These are phyloP conservation scores for Claviceps quebecensis DNA, from an alignment of 2,329 filamentous ascomycete species.

Conservation along the genomic window DNA sequence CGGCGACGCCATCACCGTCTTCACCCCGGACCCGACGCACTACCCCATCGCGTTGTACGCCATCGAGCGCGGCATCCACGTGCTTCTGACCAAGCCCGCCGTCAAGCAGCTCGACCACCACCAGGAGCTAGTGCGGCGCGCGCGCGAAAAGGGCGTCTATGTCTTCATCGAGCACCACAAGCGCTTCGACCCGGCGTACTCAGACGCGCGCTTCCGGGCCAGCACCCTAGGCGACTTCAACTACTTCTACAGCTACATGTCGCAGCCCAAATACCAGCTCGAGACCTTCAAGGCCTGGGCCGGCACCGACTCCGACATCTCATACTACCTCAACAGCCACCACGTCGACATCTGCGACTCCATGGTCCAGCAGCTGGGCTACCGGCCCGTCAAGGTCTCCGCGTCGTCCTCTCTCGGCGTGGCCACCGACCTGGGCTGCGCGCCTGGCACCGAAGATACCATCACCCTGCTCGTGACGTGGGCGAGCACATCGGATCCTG, in stretches of 20 bases:
- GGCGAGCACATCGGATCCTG: slow-evolving; percentile 55
- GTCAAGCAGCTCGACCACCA: slow-evolving; percentile 76
- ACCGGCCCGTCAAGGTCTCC: slow-evolving; percentile 63
- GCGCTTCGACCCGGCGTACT: slow-evolving; percentile 85
- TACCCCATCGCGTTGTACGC: slow-evolving; percentile 87
- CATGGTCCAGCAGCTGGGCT: slow-evolving; percentile 65
- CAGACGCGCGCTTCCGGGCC: slow-evolving; percentile 69
- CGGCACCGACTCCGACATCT: slow-evolving; percentile 82
- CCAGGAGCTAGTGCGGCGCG: slow-evolving; percentile 57
- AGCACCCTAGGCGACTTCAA: slow-evolving; percentile 81
- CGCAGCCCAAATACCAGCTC: slow-evolving; percentile 77
- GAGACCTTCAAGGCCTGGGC: slow-evolving; percentile 95
- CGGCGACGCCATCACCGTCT: slow-evolving; percentile 87
- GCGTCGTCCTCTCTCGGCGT: slow-evolving; percentile 67
- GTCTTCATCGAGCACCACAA: slow-evolving; percentile 96
- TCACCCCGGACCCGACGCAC: slow-evolving; percentile 88
- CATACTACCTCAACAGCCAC: slow-evolving; percentile 91
- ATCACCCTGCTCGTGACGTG: slow-evolving; percentile 85
- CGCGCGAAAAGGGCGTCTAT: slow-evolving; percentile 63
- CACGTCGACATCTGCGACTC: slow-evolving; percentile 87
- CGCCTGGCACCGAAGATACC: slow-evolving; percentile 74
- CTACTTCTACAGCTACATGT: slow-evolving; percentile 98
- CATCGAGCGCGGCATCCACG: slow-evolving; percentile 75
- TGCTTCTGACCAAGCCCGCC: slow-evolving; percentile 87
- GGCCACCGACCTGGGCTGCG: slow-evolving; percentile 65